These are phyloP conservation scores for Mycena floridula DNA, from an alignment of 768 basidiomycete genomes.

Conservation along the genomic window DNA sequence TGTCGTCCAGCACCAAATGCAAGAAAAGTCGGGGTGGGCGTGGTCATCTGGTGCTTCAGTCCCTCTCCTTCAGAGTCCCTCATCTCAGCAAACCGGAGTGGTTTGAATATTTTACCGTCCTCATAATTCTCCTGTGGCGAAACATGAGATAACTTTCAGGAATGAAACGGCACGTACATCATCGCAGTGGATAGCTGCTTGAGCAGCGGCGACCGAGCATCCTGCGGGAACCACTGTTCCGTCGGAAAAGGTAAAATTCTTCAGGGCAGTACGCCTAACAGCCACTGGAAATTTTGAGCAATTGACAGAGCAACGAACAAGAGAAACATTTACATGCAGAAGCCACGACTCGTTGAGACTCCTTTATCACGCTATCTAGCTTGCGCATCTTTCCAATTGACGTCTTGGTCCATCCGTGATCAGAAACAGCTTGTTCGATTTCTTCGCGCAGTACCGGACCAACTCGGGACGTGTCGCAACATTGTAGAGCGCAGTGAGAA, in stretches of 20 bases:
- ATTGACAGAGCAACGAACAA: neutral
- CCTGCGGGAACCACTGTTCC: conserved; percentile 29
- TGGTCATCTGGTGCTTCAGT: conserved; percentile 19
- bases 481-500: conserved; percentile 22
- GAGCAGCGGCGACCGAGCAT: conserved; percentile 13
- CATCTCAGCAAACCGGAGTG: conserved; percentile 18
- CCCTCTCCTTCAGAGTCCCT: conserved; percentile 16
- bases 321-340: conserved; percentile 18
- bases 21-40: conserved; percentile 3
- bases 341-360: conserved; percentile 24
- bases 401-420: conserved; percentile 22
- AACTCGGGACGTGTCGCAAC: conserved; percentile 27
- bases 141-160: neutral
- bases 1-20: conserved; percentile 15
- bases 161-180: neutral
- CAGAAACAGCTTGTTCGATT: conserved; percentile 18
- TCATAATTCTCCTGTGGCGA: neutral
- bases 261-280: conserved; percentile 21
- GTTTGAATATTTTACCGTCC: neutral
- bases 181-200: conserved; percentile 8
- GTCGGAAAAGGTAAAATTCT: conserved; percentile 27
- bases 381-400: conserved; percentile 25
- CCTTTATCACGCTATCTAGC: conserved; percentile 32
- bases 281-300: conserved; percentile 11
- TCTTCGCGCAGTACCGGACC: conserved; percentile 31